phyloP scores from a whole-genome alignment of 345 rosid genomes.

The Aegle marmelos region DNA sequence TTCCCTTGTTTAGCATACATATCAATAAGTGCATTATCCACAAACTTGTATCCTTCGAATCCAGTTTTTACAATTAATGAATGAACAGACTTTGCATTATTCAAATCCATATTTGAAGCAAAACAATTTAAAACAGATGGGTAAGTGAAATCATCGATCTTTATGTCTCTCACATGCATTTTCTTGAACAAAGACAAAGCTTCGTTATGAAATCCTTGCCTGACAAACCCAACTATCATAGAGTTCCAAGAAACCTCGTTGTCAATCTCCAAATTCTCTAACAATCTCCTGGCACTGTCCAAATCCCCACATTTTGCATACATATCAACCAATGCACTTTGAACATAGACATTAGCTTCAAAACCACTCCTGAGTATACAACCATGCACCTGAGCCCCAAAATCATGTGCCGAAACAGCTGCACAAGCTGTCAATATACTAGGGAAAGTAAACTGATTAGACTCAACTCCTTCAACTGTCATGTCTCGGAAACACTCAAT shows the following conservation, averaged over 20 bases:
- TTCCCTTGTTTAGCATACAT: conserved; percentile 78
- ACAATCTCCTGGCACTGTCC: conserved; percentile 46
- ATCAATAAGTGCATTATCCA: conserved; percentile 84
- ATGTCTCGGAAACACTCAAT: conserved; percentile 58
- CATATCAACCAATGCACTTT: conserved; percentile 80
- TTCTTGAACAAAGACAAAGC: conserved; percentile 56
- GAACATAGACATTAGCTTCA: conserved; percentile 60
- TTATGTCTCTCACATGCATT: conserved; percentile 60
- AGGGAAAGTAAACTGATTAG: conserved; percentile 83
- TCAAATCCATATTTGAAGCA: conserved; percentile 41
- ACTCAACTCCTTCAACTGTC: conserved; percentile 49
- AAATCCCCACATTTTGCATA: conserved; percentile 76
- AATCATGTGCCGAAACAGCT: conserved; percentile 35
- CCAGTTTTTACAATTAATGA: conserved; percentile 74
- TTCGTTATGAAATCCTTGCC: conserved; percentile 57
- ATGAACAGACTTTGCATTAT: conserved; percentile 54
- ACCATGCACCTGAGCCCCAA: conserved; percentile 76
- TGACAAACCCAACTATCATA: conserved; percentile 70
- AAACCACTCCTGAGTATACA: conserved; percentile 68
- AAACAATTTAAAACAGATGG: conserved; percentile 72
- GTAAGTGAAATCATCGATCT: conserved; percentile 61
- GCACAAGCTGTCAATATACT: conserved; percentile 74
- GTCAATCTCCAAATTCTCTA: conserved; percentile 47
- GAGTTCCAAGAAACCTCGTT: conserved; percentile 84
- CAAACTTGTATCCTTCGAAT: conserved; percentile 51